Evolutionary conservation across 2,329 filamentous ascomycete genomes (phyloP).

Genomic region (Sarocladium kiliense): DNA sequence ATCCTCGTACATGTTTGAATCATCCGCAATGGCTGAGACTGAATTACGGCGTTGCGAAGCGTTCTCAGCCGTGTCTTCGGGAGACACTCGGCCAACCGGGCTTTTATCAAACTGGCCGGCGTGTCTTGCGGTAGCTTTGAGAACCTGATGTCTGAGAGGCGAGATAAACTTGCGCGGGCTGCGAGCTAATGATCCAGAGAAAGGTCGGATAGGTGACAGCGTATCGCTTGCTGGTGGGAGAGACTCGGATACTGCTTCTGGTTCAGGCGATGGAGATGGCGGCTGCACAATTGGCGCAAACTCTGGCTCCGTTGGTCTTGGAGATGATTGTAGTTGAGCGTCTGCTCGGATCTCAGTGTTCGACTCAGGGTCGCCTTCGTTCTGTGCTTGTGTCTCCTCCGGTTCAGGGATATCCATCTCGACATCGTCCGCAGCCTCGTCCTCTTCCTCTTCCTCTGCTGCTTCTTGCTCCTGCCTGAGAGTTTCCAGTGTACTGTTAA

Average conservation of each 20-base stretch:
- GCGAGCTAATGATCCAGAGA: conserved; percentile 18
- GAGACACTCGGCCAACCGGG: background rate
- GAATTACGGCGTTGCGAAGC: background rate
- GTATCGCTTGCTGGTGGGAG: background rate
- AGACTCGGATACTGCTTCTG: background rate
- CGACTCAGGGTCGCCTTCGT: background rate
- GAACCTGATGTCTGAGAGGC: conserved; percentile 27
- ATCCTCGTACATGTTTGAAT: conserved; percentile 41
- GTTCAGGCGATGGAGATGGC: background rate
- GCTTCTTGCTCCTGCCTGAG: conserved; percentile 29
- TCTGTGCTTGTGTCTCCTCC: background rate
- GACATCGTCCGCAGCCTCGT: background rate
- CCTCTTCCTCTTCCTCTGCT: conserved; percentile 14
- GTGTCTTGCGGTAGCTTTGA: conserved; percentile 14
- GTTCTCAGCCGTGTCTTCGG: conserved; percentile 6
- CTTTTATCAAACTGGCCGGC: background rate
- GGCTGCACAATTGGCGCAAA: background rate
- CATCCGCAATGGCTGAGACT: conserved; percentile 19
- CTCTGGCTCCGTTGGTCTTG: background rate
- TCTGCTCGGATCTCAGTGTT: background rate
- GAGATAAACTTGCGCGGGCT: conserved; percentile 30
- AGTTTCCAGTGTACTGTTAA: conserved; percentile 49
- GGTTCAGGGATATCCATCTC: background rate
- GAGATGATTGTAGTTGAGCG: background rate
- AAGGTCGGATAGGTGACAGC: background rate